These are phyloP conservation scores for Ophiobolus disseminans DNA, from an alignment of 2,329 filamentous ascomycete species.

Conservation along the genomic window DNA sequence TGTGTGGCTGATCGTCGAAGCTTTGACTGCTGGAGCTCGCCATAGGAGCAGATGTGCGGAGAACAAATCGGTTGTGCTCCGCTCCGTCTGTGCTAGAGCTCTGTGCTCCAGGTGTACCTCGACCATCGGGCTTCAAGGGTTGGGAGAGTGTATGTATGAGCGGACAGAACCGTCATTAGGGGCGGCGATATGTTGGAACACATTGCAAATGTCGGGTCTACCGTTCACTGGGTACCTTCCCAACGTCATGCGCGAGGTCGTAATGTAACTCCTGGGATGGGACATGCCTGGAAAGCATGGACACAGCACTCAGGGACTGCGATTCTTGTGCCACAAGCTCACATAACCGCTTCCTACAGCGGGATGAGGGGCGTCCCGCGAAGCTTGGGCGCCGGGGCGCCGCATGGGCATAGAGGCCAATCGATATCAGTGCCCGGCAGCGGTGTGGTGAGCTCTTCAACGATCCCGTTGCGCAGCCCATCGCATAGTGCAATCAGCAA, in stretches of 20 bases:
- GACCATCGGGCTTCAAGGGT: slow-evolving; percentile 26
- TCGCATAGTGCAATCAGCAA: slow-evolving; percentile 27
- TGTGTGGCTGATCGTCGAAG: slow-evolving; percentile 37
- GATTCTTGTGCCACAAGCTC: slow-evolving; percentile 33
- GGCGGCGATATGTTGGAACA: slow-evolving; percentile 26
- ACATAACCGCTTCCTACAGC: slow-evolving; percentile 27
- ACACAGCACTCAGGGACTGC: slow-evolving; percentile 23
- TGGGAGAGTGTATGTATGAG: slow-evolving; percentile 20
- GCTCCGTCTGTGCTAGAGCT: not conserved
- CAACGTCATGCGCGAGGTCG: slow-evolving; percentile 27
- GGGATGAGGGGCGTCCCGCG: slow-evolving; percentile 26
- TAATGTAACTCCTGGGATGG: slow-evolving; percentile 24
- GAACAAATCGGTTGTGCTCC: slow-evolving; percentile 6
- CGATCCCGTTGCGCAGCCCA: too few species aligned
- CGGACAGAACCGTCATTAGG: slow-evolving; percentile 21
- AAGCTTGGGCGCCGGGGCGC: slow-evolving; percentile 16
- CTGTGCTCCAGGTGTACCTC: slow-evolving; percentile 23
- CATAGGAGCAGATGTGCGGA: slow-evolving; percentile 30
- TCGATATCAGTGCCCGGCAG: not conserved
- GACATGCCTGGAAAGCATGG: slow-evolving; percentile 22
- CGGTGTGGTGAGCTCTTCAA: not conserved
- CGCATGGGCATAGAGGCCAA: slow-evolving; percentile 1
- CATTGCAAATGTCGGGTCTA: slow-evolving; percentile 32
- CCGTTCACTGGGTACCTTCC: slow-evolving; percentile 29
- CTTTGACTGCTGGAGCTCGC: slow-evolving; percentile 36